Conservation (phyloP, 176 grass and related monocot genomes). For the Aegilops longissima region DNA sequence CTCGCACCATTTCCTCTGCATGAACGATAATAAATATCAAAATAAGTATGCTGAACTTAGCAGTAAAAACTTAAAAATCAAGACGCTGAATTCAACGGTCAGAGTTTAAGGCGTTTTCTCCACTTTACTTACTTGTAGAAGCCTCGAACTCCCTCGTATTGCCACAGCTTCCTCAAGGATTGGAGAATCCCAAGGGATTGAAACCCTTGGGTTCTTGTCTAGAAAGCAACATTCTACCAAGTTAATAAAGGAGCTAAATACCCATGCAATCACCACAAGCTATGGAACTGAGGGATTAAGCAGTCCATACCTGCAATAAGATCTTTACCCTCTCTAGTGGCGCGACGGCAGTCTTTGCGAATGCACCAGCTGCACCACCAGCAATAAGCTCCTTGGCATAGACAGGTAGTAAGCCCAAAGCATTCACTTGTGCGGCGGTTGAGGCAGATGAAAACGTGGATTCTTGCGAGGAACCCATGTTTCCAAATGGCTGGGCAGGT, state of each 20-base stretch:
- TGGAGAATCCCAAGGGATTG: conserved; percentile 78
- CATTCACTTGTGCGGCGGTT: conserved; percentile 57
- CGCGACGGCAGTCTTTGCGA: conserved; percentile 81
- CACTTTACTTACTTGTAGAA: conserved; percentile 75
- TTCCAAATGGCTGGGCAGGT: neutral
- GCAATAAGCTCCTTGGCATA: conserved; percentile 86
- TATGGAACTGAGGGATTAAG: neutral
- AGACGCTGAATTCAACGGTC: neutral
- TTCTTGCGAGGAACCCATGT: conserved; percentile 66
- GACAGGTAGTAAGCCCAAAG: conserved; percentile 69
- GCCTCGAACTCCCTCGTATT: conserved; percentile 72
- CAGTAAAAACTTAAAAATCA: neutral
- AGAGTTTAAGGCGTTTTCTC: neutral
- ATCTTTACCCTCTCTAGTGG: conserved; percentile 93
- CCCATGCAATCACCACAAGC: neutral
- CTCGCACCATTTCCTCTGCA: conserved; percentile 89
- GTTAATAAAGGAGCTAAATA: neutral
- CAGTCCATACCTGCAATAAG: conserved; percentile 60
- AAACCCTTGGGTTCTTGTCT: conserved; percentile 88
- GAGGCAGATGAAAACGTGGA: conserved; percentile 62
- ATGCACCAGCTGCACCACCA: conserved; percentile 82
- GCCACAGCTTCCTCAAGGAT: conserved; percentile 73
- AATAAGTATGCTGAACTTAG: neutral
- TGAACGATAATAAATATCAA: neutral
- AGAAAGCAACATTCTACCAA: conserved; percentile 6